Evolutionary conservation across 768 basidiomycete genomes (phyloP).

Genomic region (Nidularia sp.): DNA sequence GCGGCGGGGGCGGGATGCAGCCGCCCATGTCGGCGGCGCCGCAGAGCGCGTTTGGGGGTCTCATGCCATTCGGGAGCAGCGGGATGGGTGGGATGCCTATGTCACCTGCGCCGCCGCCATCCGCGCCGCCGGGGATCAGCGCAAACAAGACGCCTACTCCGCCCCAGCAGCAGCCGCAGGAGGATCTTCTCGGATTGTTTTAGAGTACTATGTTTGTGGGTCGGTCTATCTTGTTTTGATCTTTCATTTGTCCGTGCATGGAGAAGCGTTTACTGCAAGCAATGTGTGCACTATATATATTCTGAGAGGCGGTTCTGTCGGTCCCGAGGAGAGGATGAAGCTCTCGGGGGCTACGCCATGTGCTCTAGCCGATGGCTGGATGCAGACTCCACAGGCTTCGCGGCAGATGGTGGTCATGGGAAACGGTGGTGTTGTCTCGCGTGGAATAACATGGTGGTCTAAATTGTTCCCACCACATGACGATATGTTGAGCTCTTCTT

Average conservation of each 20-base stretch:
- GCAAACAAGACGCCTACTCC: constrained; percentile 13
- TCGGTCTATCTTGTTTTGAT: constrained; percentile 2
- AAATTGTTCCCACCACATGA: too few relatives aligned
- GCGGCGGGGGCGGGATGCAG: constrained; percentile 26
- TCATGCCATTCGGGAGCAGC: constrained; percentile 5
- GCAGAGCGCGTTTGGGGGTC: constrained; percentile 6
- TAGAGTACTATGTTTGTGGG: constrained; percentile 19
- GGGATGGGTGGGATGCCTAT: constrained; percentile 16
- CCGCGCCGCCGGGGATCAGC: constrained; percentile 8
- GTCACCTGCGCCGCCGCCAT: constrained; percentile 16
- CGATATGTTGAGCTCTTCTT: too few relatives aligned
- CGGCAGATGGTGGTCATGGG: background rate
- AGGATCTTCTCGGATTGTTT: constrained; percentile 51
- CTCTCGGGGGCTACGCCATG: too few relatives aligned
- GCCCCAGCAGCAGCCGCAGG: constrained; percentile 30
- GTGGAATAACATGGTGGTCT: too few relatives aligned
- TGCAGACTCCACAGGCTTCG: background rate
- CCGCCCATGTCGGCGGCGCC: constrained; percentile 13
- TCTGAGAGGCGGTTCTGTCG: background rate
- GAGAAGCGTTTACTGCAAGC: too few relatives aligned
- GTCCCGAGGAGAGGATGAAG: too few relatives aligned
- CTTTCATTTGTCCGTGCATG: too few relatives aligned
- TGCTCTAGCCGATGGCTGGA: too few relatives aligned
- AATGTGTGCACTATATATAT: too few relatives aligned
- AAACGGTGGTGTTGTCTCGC: too few relatives aligned